Base-by-base conservation (phyloP, 495 filamentous ascomycete species). In the Penicillium pancosmium region DNA sequence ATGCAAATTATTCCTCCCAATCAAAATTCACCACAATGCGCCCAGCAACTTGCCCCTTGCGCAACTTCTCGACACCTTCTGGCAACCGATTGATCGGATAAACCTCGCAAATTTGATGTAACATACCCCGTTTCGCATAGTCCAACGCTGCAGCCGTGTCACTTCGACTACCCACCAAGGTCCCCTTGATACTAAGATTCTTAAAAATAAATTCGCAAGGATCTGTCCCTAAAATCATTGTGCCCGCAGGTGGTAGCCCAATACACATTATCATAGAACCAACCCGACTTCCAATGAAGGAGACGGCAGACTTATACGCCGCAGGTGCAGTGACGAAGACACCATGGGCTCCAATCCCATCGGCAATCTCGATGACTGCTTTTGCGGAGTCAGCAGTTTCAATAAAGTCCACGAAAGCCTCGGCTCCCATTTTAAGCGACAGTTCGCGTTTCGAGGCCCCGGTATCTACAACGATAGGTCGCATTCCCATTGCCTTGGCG, bases 401-500 rank as follows among this genome's bases (percentile, higher is more conserved):
- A 12, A 67, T 68, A 57, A 81, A 83, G 62, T 83, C 80, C 2
- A 84, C 69, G 57, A 83, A 84, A 0, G 71, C 73, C 41, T 84
- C 81, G 13, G 80, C 80, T 9, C 81, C 80, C 73, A 83, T 77
- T 54, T 74, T 66, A 36, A 76, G 16, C 0, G 73, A 65, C 4
- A 84, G 62, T 11, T 66, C 62, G 36, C 68, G 66, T 59, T 83
- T 84, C 0, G 63, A 62, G 2, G 56, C 64, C 1, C 80, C 81
- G 0, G 68, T 74, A 50, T 84, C 81, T 7, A 83, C 71, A 10
- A 79, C 81, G n/a, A 84, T 76, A 0, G 79, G 77, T 5, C 79
- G 71, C 71, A 83, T 76, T 0, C 81, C 81, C 78, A 84, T 82
- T 3, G 78, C 80, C 25, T 65, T 65, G 73, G 83, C 86, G 19